A percentile compares a stretch with the other conserved stretches of the same genome.
Evolutionary conservation across 1,284 basidiomycete species (phyloP).

Genomic region (Fomes fomentarius): DNA sequence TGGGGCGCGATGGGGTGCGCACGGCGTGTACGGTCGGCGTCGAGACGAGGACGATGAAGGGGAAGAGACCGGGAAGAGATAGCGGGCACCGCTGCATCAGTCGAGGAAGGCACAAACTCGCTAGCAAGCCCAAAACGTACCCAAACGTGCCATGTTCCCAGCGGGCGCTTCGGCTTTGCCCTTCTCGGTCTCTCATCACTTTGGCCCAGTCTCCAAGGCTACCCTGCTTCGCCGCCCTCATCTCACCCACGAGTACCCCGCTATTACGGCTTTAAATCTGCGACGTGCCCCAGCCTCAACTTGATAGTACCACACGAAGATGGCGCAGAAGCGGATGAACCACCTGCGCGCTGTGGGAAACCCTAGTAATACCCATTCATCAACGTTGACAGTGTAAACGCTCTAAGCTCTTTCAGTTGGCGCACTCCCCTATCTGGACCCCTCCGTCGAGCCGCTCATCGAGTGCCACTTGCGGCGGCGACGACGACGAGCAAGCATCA

Average conservation of each 20-base stretch:
- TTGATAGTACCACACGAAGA: too few relatives aligned
- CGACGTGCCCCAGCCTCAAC: too few relatives aligned
- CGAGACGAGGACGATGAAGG: slow-evolving; percentile 4
- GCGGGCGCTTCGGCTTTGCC: slow-evolving; percentile 17
- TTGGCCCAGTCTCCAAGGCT: slow-evolving; percentile 22
- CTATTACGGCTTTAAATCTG: too few relatives aligned
- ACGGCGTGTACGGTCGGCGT: slow-evolving; percentile 8
- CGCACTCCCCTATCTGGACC: background rate
- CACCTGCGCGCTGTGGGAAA: background rate
- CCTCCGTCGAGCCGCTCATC: background rate
- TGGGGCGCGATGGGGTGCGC: background rate
- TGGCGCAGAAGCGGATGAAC: background rate
- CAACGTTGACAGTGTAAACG: background rate
- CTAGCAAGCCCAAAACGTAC: background rate
- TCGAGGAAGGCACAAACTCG: slow-evolving; percentile 7
- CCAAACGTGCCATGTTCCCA: slow-evolving; percentile 15
- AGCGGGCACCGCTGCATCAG: slow-evolving; percentile 15
- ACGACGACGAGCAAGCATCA: background rate
- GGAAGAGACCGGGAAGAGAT: slow-evolving; percentile 6
- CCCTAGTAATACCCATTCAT: too few relatives aligned
- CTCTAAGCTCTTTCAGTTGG: background rate
- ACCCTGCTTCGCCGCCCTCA: too few relatives aligned
- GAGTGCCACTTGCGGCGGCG: background rate
- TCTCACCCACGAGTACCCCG: too few relatives aligned
- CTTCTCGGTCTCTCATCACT: background rate